These are phyloP conservation scores for Schizosaccharomyces osmophilus DNA, from an alignment of 805 yeast genomes.

Conservation along the genomic window DNA sequence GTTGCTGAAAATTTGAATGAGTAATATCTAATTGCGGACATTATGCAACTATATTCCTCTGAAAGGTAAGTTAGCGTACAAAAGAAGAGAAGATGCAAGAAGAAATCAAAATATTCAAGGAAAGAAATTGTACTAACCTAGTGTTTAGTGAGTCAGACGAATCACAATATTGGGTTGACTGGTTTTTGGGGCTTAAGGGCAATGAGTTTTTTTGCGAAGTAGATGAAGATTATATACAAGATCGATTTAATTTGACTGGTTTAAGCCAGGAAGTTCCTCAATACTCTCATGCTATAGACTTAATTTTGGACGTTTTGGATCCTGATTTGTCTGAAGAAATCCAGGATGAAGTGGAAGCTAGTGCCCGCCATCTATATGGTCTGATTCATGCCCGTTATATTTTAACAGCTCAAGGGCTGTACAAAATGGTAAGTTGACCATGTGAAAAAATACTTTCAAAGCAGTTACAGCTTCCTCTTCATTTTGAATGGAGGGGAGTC, in stretches of 20 bases:
- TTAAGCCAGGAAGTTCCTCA: conserved; percentile 63
- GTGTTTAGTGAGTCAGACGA: background rate
- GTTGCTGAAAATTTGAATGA: no score
- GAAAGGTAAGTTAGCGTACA: background rate
- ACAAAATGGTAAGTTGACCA: conserved; percentile 31
- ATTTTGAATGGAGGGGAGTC: background rate
- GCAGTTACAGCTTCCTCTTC: background rate
- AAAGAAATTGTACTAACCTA: background rate
- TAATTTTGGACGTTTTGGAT: conserved; percentile 67
- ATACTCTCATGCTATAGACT: conserved; percentile 74
- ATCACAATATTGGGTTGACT: conserved; percentile 36
- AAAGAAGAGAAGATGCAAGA: background rate
- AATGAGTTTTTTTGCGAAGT: conserved; percentile 86
- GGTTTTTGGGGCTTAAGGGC: conserved; percentile 53
- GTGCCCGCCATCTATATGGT: conserved; percentile 82
- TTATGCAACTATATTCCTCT: background rate
- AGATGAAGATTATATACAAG: conserved; percentile 77
- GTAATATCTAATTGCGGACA: background rate
- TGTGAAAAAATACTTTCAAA: no score
- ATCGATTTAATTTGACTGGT: conserved; percentile 88
- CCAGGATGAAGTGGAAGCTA: conserved; percentile 54
- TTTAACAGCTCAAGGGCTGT: conserved; percentile 67
- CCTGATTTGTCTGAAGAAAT: conserved; percentile 13
- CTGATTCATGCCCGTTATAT: conserved; percentile 82
- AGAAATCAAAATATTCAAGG: background rate